Percentiles rank a stretch among this genome's conserved stretches.
These are phyloP conservation scores for Penicillium sumatraense DNA, from an alignment of 2,329 filamentous ascomycete species.

Conservation along the genomic window DNA sequence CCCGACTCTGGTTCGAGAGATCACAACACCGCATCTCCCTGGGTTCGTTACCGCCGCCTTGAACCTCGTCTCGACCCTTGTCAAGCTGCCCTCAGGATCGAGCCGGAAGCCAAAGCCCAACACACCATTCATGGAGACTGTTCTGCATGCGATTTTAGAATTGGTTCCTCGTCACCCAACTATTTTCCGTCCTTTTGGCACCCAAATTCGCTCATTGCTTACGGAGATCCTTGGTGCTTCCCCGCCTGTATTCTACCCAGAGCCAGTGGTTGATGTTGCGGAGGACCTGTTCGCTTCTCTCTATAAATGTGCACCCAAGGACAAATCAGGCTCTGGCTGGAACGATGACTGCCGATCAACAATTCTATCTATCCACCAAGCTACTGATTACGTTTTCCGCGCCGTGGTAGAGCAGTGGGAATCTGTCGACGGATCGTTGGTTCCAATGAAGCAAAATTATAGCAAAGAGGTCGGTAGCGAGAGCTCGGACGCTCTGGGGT, in stretches of 20 bases:
- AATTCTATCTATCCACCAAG: slow-evolving; percentile 68
- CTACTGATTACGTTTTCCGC: slow-evolving; percentile 77
- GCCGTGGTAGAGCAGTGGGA: slow-evolving; percentile 83
- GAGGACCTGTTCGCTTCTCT: slow-evolving; percentile 71
- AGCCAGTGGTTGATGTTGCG: slow-evolving; percentile 61
- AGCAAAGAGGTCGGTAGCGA: slow-evolving; percentile 41
- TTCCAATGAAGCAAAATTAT: slow-evolving; percentile 41
- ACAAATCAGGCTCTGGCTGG: slow-evolving; percentile 79
- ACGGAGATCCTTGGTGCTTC: slow-evolving; percentile 66
- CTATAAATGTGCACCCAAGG: slow-evolving; percentile 80
- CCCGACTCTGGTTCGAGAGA: slow-evolving; percentile 81
- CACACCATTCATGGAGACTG: slow-evolving; percentile 63
- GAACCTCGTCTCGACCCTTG: slow-evolving; percentile 59
- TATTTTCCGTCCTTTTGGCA: slow-evolving; percentile 76
- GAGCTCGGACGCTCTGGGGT: slow-evolving; percentile 49
- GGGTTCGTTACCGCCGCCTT: slow-evolving; percentile 75
- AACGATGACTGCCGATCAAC: slow-evolving; percentile 65
- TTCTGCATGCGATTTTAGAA: slow-evolving; percentile 72
- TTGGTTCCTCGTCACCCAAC: slow-evolving; percentile 81
- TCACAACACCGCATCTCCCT: slow-evolving; percentile 81
- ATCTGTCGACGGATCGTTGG: slow-evolving; percentile 57
- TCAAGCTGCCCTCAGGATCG: slow-evolving; percentile 45
- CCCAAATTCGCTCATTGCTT: slow-evolving; percentile 68
- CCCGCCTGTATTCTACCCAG: slow-evolving; percentile 59
- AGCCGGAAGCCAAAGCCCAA: slow-evolving; percentile 42